Conservation (phyloP, 495 filamentous ascomycete genomes). For the Penicillium chermesinum region DNA sequence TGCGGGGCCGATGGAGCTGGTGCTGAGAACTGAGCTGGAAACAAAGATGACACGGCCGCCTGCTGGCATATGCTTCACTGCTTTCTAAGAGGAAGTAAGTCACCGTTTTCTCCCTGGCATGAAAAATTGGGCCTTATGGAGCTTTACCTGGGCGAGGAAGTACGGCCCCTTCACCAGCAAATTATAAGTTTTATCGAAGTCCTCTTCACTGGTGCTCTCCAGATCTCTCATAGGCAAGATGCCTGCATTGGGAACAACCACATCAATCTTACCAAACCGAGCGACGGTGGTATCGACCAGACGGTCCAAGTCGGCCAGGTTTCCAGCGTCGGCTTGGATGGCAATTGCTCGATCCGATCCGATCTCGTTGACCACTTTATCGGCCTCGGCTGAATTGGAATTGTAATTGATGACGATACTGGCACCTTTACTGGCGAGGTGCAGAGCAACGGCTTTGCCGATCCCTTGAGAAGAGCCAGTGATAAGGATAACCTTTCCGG, state of each 20-base stretch:
- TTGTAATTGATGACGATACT: conserved; percentile 62
- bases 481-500: conserved; percentile 22
- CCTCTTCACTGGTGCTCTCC: conserved; percentile 50
- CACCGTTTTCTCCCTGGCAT: not conserved
- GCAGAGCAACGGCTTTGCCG: conserved; percentile 52
- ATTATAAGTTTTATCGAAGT: conserved; percentile 51
- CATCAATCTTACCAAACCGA: conserved; percentile 53
- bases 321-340: conserved; percentile 48
- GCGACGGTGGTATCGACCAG: conserved; percentile 42
- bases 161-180: conserved; percentile 66
- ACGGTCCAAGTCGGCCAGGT: conserved; percentile 32
- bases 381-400: conserved; percentile 47
- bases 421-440: conserved; percentile 53
- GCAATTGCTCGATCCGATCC: conserved; percentile 48
- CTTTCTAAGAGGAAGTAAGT: conserved; percentile 40
- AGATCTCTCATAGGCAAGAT: conserved; percentile 50
- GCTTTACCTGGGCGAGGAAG: conserved; percentile 53
- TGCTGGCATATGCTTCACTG: conserved; percentile 53
- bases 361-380: conserved; percentile 49
- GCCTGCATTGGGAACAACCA: conserved; percentile 59
- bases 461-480: conserved; percentile 68
- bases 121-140: not conserved
- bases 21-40: conserved; percentile 46
- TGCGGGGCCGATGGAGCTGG: conserved; percentile 44
- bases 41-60: conserved; percentile 58